Evolutionary conservation across 2,329 filamentous ascomycete species (phyloP).

Genomic region (Diaporthe velutina): DNA sequence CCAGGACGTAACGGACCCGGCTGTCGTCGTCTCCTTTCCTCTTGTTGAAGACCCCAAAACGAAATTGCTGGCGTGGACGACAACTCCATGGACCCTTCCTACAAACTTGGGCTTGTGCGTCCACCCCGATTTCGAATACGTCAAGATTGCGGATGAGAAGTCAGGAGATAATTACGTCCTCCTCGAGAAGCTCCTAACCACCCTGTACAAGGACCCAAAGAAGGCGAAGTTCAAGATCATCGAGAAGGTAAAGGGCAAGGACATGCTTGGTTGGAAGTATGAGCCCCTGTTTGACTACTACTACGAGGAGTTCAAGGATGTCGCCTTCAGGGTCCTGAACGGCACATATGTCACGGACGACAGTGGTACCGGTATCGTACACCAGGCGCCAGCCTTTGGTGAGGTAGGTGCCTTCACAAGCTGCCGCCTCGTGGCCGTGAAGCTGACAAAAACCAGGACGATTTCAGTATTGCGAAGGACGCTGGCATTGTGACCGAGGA

Average conservation of each 20-base stretch:
- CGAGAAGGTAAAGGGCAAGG: conserved; percentile 82
- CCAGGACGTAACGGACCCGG: conserved; percentile 91
- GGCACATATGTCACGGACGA: conserved; percentile 90
- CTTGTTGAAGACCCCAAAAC: conserved; percentile 82
- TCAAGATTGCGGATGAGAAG: conserved; percentile 87
- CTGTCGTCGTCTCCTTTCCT: conserved; percentile 89
- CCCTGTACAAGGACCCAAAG: conserved; percentile 94
- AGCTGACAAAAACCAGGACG: conserved; percentile 64
- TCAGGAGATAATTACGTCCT: conserved; percentile 88
- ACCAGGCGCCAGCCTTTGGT: conserved; percentile 93
- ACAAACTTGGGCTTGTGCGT: conserved; percentile 81
- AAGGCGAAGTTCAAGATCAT: conserved; percentile 93
- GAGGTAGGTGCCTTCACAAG: conserved; percentile 69
- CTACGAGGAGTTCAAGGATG: conserved; percentile 87
- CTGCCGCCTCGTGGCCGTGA: background rate
- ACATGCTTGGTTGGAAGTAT: conserved; percentile 91
- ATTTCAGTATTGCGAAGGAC: conserved; percentile 87
- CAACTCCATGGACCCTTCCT: conserved; percentile 84
- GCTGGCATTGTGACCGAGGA: conserved; percentile 82
- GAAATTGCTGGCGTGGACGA: conserved; percentile 87
- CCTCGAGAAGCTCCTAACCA: conserved; percentile 83
- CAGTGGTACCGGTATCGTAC: conserved; percentile 93
- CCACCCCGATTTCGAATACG: conserved; percentile 83
- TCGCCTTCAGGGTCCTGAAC: conserved; percentile 84
- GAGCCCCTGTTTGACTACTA: conserved; percentile 92